Base-by-base conservation (phyloP, 345 rosid species). In the Eucalyptus tenuipes region DNA sequence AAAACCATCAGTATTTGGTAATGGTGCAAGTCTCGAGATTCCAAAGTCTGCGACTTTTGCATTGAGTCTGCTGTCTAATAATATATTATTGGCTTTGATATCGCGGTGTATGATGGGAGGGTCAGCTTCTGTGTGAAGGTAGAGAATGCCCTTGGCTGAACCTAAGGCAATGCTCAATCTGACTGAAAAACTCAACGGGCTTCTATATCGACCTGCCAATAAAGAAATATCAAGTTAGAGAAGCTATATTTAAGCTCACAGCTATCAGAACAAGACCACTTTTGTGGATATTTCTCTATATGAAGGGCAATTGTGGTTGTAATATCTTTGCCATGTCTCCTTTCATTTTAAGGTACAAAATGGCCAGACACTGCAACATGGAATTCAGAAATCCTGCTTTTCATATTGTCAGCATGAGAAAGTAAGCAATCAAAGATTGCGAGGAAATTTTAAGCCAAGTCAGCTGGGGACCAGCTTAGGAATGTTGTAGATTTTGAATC, bases 1-100 rank as follows among this genome's bases (percentile, higher is more conserved):
- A 87, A 89, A 53, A 88, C 96, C 98, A 92, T 95, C 98, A 86
- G 93, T 71, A 91, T 95, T 94, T 52, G 98, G 96, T 88, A 94
- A 94, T 10, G 98, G 97, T 22, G 98, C 99, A 24, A 98, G 97
- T 92, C 95, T 92, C 31, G 99, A 98, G 86, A 98, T 96, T 90
- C 99, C 99, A 89, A 98, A 98, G 92, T 98, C 99, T 27, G 99
- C 96, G 84, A 98, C 99, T 90, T 96, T 97, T 45, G 99, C 98
- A 45, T 87, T 93, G 88, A 92, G 94, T 88, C 89, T 96, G 17
- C 94, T 84, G 92, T 97, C 99, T 89, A 98, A 87, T 86, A 98
- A 90, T 90, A 98, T 98, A 92, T 97, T 97, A 94, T 94, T 97
- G 49, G 99, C 99, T 92, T 98, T 98, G 91, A 98, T 96, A 93